These are phyloP conservation scores for Nymphaea colorata DNA, from an alignment of 164 flowering plant genomes.

Conservation along the genomic window DNA sequence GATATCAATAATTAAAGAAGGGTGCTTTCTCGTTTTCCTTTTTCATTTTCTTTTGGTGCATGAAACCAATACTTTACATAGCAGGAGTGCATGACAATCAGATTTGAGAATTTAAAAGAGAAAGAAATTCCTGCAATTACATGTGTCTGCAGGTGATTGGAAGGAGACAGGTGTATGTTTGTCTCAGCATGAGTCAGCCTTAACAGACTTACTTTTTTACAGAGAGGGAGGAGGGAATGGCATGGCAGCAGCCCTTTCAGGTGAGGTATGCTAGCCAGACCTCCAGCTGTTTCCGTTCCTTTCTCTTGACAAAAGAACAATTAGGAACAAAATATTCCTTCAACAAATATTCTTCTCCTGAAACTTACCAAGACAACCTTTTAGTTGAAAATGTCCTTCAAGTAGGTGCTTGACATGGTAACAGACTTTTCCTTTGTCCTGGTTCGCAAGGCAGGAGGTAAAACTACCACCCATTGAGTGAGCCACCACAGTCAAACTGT, in stretches of 20 bases:
- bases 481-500: too few species aligned
- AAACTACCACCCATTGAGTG: too few species aligned
- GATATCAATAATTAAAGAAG: background rate
- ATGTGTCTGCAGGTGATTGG: background rate
- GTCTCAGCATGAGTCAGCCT: background rate
- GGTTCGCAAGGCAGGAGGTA: too few species aligned
- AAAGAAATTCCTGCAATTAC: background rate
- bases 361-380: background rate
- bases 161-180: background rate
- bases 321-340: too few species aligned
- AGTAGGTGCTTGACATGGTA: too few species aligned
- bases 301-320: too few species aligned
- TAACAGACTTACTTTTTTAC: background rate
- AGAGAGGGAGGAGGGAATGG: background rate
- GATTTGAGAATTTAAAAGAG: background rate
- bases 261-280: background rate
- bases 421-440: too few species aligned
- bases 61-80: background rate
- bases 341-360: background rate
- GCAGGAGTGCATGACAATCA: background rate
- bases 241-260: background rate
- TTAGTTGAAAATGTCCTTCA: too few species aligned
- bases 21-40: background rate
- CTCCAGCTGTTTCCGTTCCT: background rate
- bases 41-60: background rate